phyloP scores from a whole-genome alignment of 306 rosid species.

The Cicer yamashitae region DNA sequence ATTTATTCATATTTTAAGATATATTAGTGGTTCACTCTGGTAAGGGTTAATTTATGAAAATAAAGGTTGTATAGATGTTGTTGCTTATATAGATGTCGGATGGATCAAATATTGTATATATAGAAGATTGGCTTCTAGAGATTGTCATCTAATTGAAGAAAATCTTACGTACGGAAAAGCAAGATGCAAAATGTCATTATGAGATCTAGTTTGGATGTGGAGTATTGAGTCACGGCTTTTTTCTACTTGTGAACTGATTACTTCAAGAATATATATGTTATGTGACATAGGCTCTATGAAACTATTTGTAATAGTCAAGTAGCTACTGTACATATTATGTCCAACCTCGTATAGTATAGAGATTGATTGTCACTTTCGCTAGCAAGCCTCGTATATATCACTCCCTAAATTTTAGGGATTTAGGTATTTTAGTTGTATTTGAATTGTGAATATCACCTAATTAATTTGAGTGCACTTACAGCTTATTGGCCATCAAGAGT shows the following conservation, averaged over 20 bases:
- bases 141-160: background rate
- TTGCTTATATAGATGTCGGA: background rate
- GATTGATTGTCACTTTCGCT: background rate
- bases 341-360: background rate
- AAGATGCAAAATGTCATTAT: background rate
- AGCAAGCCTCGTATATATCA: background rate
- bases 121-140: background rate
- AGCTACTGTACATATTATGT: background rate
- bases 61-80: background rate
- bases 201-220: background rate
- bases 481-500: constrained; percentile 80
- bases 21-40: background rate
- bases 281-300: background rate
- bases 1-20: no score
- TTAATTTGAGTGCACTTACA: constrained; percentile 45
- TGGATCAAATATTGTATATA: background rate
- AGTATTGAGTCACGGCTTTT: background rate
- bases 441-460: constrained; percentile 27
- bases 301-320: background rate
- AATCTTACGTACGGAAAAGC: background rate
- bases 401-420: background rate
- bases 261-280: background rate
- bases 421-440: constrained; percentile 13
- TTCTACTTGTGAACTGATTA: background rate
- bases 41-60: background rate